Percentiles rank a stretch among this genome's conserved stretches.
Conservation (phyloP, 208 protist genomes). For the Acanthamoeba pearcei region DNA sequence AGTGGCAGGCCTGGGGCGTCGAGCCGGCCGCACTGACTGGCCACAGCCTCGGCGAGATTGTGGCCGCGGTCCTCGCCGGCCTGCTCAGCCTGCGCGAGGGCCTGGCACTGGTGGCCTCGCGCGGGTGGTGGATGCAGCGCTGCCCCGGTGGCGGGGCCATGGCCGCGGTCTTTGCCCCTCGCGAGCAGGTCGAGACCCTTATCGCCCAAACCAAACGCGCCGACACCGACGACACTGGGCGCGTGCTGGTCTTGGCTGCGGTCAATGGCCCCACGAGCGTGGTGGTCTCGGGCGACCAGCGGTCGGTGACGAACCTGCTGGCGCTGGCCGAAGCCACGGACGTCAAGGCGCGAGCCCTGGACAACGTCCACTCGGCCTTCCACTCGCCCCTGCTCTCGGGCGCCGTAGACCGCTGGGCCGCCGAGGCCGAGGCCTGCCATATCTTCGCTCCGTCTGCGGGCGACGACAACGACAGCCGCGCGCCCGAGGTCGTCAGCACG, state of each 20-base stretch:
- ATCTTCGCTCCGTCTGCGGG: background rate
- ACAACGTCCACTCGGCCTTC: slow-evolving; percentile 47
- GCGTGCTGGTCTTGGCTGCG: slow-evolving; percentile 1
- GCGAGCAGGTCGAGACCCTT: slow-evolving; percentile 1
- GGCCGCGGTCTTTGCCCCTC: slow-evolving; percentile 46
- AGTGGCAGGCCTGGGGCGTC: slow-evolving; percentile 76
- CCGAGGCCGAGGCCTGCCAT: background rate
- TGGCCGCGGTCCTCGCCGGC: slow-evolving; percentile 76
- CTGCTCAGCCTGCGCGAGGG: slow-evolving; percentile 82
- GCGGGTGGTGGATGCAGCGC: slow-evolving; percentile 64
- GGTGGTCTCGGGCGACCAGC: background rate
- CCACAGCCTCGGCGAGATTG: slow-evolving; percentile 85
- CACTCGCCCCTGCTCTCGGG: slow-evolving; percentile 35
- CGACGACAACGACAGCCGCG: background rate
- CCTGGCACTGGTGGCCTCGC: slow-evolving; percentile 72
- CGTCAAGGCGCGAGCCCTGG: background rate
- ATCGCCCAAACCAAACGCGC: background rate
- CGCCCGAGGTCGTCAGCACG: slow-evolving; percentile 26
- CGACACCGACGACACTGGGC: background rate
- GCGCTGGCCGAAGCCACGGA: slow-evolving; percentile 3
- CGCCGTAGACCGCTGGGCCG: slow-evolving; percentile 15
- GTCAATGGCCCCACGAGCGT: slow-evolving; percentile 59
- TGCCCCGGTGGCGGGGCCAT: slow-evolving; percentile 8
- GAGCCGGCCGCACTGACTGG: slow-evolving; percentile 79
- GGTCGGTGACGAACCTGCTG: background rate